Conservation (phyloP, 371 early-diverging fungal species). For the Syncephalastrum racemosum region DNA sequence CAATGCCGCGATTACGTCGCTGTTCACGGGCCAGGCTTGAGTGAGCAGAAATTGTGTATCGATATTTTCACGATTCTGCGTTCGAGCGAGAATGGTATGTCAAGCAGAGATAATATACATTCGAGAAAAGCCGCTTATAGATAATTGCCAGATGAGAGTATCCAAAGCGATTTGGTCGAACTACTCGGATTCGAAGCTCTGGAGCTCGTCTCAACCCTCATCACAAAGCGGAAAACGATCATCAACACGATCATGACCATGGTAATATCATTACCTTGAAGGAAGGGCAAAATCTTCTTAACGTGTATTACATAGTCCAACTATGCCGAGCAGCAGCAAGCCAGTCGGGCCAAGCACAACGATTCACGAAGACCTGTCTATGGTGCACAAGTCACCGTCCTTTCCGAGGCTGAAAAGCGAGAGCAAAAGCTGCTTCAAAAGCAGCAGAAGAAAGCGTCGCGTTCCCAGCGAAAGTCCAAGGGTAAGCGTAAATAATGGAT, state of each 20-base stretch:
- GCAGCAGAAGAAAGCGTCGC: constrained; percentile 63
- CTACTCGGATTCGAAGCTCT: constrained; percentile 76
- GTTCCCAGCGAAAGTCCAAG: constrained; percentile 22
- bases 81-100: constrained; percentile 49
- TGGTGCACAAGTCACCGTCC: constrained; percentile 70
- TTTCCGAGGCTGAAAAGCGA: constrained; percentile 68
- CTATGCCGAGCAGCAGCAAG: constrained; percentile 19
- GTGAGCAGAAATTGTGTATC: constrained; percentile 47
- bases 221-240: constrained; percentile 48
- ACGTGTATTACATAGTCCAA: constrained; percentile 16
- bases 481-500: too few relatives aligned
- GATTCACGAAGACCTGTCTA: constrained; percentile 39
- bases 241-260: constrained; percentile 53
- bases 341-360: constrained; percentile 8
- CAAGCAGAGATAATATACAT: background rate
- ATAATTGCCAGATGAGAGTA: constrained; percentile 50
- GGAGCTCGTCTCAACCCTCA: constrained; percentile 60
- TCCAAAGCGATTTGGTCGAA: constrained; percentile 69
- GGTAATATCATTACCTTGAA: constrained; percentile 15
- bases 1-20: constrained; percentile 29
- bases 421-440: constrained; percentile 67
- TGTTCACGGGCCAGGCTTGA: constrained; percentile 14
- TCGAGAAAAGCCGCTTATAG: background rate
- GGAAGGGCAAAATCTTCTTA: background rate
- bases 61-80: constrained; percentile 57